Base-by-base conservation (phyloP, 176 grass and related monocot genomes). In the Coix lacrymajobi region DNA sequence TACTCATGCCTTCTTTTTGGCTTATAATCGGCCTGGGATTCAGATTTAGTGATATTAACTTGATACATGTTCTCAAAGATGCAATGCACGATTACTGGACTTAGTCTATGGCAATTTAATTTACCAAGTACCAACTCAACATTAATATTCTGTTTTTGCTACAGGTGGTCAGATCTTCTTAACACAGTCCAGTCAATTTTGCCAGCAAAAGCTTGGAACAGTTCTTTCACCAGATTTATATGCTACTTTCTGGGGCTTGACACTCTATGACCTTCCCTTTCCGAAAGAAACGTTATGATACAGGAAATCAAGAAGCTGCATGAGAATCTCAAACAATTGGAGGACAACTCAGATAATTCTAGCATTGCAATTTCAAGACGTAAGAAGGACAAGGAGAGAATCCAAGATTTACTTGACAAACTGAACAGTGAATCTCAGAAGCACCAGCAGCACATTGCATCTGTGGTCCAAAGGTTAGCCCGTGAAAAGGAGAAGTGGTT, bases 341-440 rank as follows among this genome's bases (percentile, higher is more conserved):
- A 99, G 77, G 96, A 99, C 80, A 89, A 94, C 66, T 94, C 93
- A 66, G 96, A 99, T 90, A 99, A 92, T 41, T 96, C 96, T 61
- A 99, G 91, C 75, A 75, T 96, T 54, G 93, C 96, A 75, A 99
- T 96, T 38, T 93, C 96, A 79, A 91, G 94, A 69, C 91, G 96
- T 62, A 99, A 99, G 74, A 99, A 99, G 79, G 96, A 99, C 70
- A 99, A 99, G 83, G 96, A 99, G 85, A 92, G 92, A 38, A 94
- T 99, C 87, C 96, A 99, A 83, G 96, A 99, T 79, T 80, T 99
- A 81, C 86, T 99, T 40, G 96, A 96, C 77, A 96, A 84, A 89
- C 90, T 95, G 75, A 87, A 82, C 64, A 77, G 76, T 81, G 96
- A 99, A 87, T 93, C 92, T 77, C 76, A 91, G 43, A 96, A 93